Percentiles rank a stretch among this genome's conserved stretches.
These are phyloP conservation scores for Polytrichum commune DNA, from an alignment of 225 moss, liverwort and hornwort species.

Conservation along the genomic window DNA sequence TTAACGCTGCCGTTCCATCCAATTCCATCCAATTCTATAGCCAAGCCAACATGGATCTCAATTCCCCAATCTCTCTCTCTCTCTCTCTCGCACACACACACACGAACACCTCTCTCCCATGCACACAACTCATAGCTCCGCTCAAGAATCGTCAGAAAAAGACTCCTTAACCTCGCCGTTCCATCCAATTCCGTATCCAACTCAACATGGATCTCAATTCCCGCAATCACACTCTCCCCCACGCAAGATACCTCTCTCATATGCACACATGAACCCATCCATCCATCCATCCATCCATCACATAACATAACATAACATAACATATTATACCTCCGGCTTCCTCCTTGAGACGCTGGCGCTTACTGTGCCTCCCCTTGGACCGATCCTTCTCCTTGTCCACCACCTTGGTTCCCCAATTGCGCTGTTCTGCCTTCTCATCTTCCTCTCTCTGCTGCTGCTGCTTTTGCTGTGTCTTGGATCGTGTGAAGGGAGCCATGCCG, in stretches of 20 bases:
- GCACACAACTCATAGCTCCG: neutral
- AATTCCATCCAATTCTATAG: neutral
- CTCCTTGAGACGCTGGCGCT: neutral
- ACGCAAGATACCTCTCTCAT: neutral
- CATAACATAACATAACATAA: neutral
- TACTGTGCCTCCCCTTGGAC: neutral
- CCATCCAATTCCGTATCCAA: neutral
- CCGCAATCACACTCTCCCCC: neutral
- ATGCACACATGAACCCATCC: neutral
- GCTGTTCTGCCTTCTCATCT: neutral
- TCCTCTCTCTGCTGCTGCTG: neutral
- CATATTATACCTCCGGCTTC: neutral
- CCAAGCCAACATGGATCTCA: neutral
- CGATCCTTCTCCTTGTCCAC: neutral
- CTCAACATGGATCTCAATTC: neutral
- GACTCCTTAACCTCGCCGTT: neutral
- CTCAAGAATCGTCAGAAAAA: neutral
- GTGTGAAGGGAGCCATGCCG: neutral
- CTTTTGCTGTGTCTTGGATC: slow-evolving; percentile 14
- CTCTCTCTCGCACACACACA: no score
- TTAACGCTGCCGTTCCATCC: neutral
- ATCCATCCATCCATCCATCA: neutral
- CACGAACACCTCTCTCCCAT: neutral
- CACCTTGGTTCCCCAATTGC: neutral
- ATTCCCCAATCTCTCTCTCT: neutral